Base-by-base conservation (phyloP, 2,329 filamentous ascomycete genomes). In the Fusarium redolens region DNA sequence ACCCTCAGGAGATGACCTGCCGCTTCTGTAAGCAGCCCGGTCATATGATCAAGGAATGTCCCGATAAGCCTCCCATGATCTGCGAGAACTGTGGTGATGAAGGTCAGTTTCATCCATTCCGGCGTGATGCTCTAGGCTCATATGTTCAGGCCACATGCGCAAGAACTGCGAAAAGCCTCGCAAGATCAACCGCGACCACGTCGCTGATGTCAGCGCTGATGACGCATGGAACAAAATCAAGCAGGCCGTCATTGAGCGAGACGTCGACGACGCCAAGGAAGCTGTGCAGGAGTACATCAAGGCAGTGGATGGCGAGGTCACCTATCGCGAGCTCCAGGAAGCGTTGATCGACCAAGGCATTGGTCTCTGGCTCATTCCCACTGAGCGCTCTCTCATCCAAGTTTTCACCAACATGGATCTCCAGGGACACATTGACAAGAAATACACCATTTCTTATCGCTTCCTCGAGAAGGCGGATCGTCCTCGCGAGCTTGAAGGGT, bases 351-450 rank as follows among this genome's bases (percentile, higher is more conserved):
- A 80, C 4, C 83, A 88, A 45, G 78, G 83, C 1, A 85, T 92
- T 65, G 81, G 81, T 6, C 81, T 92, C 18, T 91, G 86, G 81
- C 82, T 94, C 59, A 91, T 93, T 72, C 89, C 89, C 10, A 80
- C 88, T 10, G 88, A 92, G 83, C 87, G 88, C 72, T 82, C 87
- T 38, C 79, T 85, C 10, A 80, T 92, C 1, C 78, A 82, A 3
- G 89, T 90, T 9, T 87, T 91, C 73, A 92, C 90, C 68, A 91
- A 92, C 81, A 92, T 93, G 89, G 91, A 93, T 71, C 83, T 93
- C 3, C 91, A 93, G 76, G 92, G 92, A 9, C 89, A 92, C 68
- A 83, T 92, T 25, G 87, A 87, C 64, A 90, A 90, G 80, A 90
- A 90, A 78, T 93, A 87, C 74, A 87, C 87, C 2, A 84, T 93